Evolutionary conservation across 805 yeast genomes (phyloP).

Genomic region (Nakazawaea laoshanensis): DNA sequence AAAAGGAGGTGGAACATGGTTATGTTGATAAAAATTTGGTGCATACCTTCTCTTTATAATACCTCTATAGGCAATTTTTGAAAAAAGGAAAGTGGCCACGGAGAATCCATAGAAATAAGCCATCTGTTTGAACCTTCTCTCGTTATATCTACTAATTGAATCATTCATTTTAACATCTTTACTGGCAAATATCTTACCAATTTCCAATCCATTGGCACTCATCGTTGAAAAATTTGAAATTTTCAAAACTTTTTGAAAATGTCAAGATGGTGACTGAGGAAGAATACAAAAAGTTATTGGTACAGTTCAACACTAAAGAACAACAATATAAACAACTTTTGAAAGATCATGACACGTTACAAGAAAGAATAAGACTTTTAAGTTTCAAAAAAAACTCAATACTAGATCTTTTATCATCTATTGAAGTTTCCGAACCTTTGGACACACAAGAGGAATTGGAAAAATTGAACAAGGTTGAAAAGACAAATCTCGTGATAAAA

Average conservation of each 20-base stretch:
- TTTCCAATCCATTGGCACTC: constrained; percentile 15
- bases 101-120: constrained; percentile 66
- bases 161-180: constrained; percentile 19
- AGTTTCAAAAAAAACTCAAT: constrained; percentile 3
- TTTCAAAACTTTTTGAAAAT: no score
- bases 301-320: background rate
- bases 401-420: constrained; percentile 4
- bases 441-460: background rate
- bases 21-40: constrained; percentile 75
- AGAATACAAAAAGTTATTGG: background rate
- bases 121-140: constrained; percentile 65
- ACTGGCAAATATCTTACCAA: constrained; percentile 22
- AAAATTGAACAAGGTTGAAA: background rate
- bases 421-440: background rate
- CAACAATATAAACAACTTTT: background rate
- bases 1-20: constrained; percentile 79
- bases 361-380: background rate
- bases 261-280: background rate
- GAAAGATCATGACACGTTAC: background rate
- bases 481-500: background rate
- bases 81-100: constrained; percentile 58
- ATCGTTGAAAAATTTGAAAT: background rate
- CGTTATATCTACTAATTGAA: constrained; percentile 39
- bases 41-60: constrained; percentile 63
- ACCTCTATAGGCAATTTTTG: constrained; percentile 69